phyloP scores from a whole-genome alignment of 2,329 filamentous ascomycete genomes.

The Ceratocystis alfenasii region DNA sequence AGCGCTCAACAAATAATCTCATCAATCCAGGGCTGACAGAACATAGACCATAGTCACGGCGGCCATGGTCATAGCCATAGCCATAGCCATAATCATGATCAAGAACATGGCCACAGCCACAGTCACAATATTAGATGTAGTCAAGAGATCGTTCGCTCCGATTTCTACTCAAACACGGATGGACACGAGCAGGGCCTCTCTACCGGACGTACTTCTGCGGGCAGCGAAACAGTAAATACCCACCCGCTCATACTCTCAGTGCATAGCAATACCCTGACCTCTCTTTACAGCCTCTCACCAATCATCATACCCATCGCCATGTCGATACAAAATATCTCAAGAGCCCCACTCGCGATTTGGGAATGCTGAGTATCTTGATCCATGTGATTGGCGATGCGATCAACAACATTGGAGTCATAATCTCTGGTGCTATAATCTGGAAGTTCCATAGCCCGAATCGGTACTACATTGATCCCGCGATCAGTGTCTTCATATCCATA shows the following conservation, averaged over 20 bases:
- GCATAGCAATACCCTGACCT: background rate
- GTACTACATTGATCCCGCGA: slow-evolving; percentile 61
- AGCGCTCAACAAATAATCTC: slow-evolving; percentile 22
- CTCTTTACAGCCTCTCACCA: background rate
- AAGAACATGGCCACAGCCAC: slow-evolving; percentile 26
- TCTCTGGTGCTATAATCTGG: slow-evolving; percentile 59
- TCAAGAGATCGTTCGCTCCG: too few species aligned
- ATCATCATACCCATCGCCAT: slow-evolving; percentile 42
- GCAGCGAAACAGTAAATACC: background rate
- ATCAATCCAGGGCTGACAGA: background rate
- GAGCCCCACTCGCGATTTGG: slow-evolving; percentile 45
- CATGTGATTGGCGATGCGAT: slow-evolving; percentile 62
- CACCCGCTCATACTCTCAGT: slow-evolving; percentile 22
- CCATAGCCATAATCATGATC: slow-evolving; percentile 26
- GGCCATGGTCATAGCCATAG: slow-evolving; percentile 25
- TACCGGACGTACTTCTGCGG: background rate
- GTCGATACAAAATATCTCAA: slow-evolving; percentile 26
- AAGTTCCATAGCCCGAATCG: slow-evolving; percentile 42
- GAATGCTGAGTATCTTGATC: slow-evolving; percentile 56
- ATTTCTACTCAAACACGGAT: background rate
- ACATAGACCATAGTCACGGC: slow-evolving; percentile 27
- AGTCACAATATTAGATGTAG: slow-evolving; percentile 19
- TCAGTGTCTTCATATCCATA: slow-evolving; percentile 57
- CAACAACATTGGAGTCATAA: slow-evolving; percentile 66
- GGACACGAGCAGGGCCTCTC: slow-evolving; percentile 12